These are phyloP conservation scores for Collybia sordida DNA, from an alignment of 768 basidiomycete species.

Conservation along the genomic window DNA sequence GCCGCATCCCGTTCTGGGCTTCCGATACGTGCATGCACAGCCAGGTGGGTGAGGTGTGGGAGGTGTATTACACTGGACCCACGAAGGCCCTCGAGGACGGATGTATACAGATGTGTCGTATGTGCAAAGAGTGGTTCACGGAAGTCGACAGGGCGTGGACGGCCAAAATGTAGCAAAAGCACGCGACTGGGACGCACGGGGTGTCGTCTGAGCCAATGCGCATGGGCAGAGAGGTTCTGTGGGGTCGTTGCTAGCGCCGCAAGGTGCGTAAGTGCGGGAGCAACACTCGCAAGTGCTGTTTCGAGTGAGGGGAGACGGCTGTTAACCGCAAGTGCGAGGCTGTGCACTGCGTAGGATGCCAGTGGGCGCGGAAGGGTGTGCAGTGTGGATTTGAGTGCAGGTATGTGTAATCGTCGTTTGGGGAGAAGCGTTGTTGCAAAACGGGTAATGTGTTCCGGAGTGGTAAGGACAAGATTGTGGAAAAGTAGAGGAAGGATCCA, in stretches of 20 bases:
- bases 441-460: slow-evolving; percentile 23
- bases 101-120: slow-evolving; percentile 33
- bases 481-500: slow-evolving; percentile 34
- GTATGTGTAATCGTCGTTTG: slow-evolving; percentile 24
- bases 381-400: slow-evolving; percentile 23
- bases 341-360: slow-evolving; percentile 29
- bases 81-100: slow-evolving; percentile 27
- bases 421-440: slow-evolving; percentile 30
- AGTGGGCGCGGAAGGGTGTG: slow-evolving; percentile 27
- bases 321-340: slow-evolving; percentile 30
- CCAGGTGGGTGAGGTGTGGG: slow-evolving; percentile 31
- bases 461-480: slow-evolving; percentile 24
- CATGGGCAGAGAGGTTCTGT: slow-evolving; percentile 30
- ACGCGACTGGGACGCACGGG: slow-evolving; percentile 26
- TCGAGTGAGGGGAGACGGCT: slow-evolving; percentile 31
- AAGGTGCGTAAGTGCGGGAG: slow-evolving; percentile 27
- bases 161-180: slow-evolving; percentile 32
- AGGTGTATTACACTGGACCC: slow-evolving; percentile 30
- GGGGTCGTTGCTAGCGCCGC: slow-evolving; percentile 32
- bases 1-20: neutral
- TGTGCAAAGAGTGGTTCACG: slow-evolving; percentile 30
- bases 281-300: slow-evolving; percentile 28
- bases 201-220: slow-evolving; percentile 33
- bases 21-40: slow-evolving; percentile 27
- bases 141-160: slow-evolving; percentile 31